Percentiles rank a stretch among this genome's conserved stretches.
Evolutionary conservation across 257 asterid genomes (phyloP).

Genomic region (Verbascum thapsus): DNA sequence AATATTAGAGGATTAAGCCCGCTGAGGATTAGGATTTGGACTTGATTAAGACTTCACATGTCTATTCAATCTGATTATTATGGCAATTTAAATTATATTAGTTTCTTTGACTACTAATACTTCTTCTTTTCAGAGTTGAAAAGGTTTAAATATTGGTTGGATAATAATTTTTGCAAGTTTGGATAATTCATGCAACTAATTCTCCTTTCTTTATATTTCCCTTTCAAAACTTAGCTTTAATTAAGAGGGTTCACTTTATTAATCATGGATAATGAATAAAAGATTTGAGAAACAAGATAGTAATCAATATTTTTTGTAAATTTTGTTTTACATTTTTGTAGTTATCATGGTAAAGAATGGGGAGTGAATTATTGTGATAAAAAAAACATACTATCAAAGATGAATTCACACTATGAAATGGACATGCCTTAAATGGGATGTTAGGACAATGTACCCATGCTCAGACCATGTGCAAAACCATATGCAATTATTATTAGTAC

Average conservation of each 20-base stretch:
- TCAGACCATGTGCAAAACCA: conserved; percentile 45
- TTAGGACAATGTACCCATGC: conserved; percentile 35
- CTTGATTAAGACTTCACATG: conserved; percentile 31
- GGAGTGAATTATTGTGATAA: conserved; percentile 19
- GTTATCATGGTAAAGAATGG: conserved; percentile 12
- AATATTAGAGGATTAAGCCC: no score
- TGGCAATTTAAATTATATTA: conserved; percentile 6
- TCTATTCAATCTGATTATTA: conserved; percentile 30
- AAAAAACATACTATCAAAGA: conserved; percentile 19
- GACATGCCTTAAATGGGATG: conserved; percentile 36
- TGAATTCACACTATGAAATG: conserved; percentile 12
- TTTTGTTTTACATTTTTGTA: no score
- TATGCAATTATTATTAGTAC: conserved; percentile 39
- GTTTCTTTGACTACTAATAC: background rate
- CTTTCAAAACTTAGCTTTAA: no score
- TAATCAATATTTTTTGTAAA: no score
- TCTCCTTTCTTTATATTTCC: no score
- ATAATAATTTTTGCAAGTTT: no score
- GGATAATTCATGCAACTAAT: no score
- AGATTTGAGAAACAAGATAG: no score
- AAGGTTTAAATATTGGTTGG: background rate
- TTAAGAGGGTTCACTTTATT: no score
- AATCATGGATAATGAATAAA: no score
- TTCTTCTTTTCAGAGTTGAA: conserved; percentile 7
- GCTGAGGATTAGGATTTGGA: no score